Conservation (phyloP, 164 flowering plant species). For the Stephania japonica region DNA sequence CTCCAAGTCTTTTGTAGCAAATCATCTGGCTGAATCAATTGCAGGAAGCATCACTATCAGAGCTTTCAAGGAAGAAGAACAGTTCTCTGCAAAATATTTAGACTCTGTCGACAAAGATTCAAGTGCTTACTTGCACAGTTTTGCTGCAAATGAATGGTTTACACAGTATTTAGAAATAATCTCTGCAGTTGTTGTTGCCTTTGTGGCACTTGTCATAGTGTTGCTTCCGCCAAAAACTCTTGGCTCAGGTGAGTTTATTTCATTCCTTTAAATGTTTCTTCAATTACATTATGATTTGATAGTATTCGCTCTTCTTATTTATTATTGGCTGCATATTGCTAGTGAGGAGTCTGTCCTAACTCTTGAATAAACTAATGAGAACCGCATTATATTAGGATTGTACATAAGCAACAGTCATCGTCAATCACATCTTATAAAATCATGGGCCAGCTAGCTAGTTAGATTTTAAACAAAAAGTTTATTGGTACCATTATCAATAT, state of each 20-base stretch:
- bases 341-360: too few relatives aligned
- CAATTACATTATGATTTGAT: too few relatives aligned
- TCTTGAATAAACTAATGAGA: too few relatives aligned
- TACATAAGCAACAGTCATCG: too few relatives aligned
- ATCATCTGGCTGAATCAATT: slow-evolving; percentile 55
- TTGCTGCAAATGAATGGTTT: slow-evolving; percentile 81
- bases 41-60: slow-evolving; percentile 66
- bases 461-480: too few relatives aligned
- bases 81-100: slow-evolving; percentile 45
- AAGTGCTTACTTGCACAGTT: slow-evolving; percentile 56
- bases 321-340: too few relatives aligned
- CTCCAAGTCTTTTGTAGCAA: slow-evolving; percentile 52
- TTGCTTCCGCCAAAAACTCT: slow-evolving; percentile 53
- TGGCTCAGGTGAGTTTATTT: slow-evolving; percentile 5
- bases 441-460: too few relatives aligned
- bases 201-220: slow-evolving; percentile 58
- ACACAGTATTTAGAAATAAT: slow-evolving; percentile 60
- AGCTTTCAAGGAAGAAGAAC: slow-evolving; percentile 55
- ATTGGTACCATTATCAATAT: too few relatives aligned
- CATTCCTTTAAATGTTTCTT: too few relatives aligned
- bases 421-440: too few relatives aligned
- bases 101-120: slow-evolving; percentile 56
- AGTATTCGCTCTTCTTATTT: too few relatives aligned
- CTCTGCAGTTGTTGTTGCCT: slow-evolving; percentile 54
- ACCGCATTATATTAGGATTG: too few relatives aligned